These are phyloP conservation scores for Xylaria acuta DNA, from an alignment of 495 filamentous ascomycete species.

Conservation along the genomic window DNA sequence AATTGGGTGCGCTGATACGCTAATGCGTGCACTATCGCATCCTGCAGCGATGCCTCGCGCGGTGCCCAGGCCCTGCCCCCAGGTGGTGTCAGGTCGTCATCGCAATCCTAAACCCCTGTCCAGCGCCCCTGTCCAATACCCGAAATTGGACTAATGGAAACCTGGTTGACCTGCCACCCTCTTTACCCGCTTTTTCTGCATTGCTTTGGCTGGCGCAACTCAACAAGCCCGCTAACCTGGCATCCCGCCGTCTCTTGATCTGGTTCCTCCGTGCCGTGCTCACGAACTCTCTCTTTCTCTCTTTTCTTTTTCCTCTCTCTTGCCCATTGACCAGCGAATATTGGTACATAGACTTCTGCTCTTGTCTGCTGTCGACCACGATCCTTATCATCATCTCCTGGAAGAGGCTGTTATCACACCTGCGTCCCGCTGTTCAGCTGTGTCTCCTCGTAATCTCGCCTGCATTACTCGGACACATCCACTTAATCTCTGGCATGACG, in stretches of 20 bases:
- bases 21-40: conserved; percentile 11
- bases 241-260: conserved; percentile 32
- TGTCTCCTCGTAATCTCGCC: conserved; percentile 11
- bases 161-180: conserved; percentile 45
- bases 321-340: conserved; percentile 6
- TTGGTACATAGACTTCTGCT: not conserved
- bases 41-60: not conserved
- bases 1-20: not conserved
- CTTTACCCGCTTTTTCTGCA: conserved; percentile 37
- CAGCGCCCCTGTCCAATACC: not conserved
- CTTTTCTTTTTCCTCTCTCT: conserved; percentile 22
- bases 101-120: not conserved
- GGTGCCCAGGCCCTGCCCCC: too few relatives aligned
- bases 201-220: conserved; percentile 23
- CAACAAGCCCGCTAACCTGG: conserved; percentile 28
- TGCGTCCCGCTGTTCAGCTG: conserved; percentile 1
- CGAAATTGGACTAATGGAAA: conserved; percentile 15
- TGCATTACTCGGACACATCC: conserved; percentile 29
- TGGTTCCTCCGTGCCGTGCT: conserved; percentile 31
- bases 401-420: not conserved
- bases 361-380: not conserved
- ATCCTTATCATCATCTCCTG: conserved; percentile 12
- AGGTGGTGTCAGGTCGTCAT: not conserved
- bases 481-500: conserved; percentile 23
- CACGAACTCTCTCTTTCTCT: conserved; percentile 30